Conservation (phyloP, 192 early-diverging fungal species). For the Coemansia aciculifera region DNA sequence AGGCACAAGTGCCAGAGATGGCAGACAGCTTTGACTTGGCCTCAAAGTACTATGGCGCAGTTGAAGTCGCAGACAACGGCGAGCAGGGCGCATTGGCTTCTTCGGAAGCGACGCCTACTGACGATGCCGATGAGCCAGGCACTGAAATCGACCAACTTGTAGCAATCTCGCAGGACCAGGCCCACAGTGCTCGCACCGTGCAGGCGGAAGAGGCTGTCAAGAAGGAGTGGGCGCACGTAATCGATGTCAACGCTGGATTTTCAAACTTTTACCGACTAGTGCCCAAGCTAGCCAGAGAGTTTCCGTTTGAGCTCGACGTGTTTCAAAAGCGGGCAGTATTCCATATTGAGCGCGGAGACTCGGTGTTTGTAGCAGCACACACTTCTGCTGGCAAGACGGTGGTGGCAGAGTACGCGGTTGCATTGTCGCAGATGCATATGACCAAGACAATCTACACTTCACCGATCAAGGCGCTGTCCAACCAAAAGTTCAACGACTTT, state of each 20-base stretch:
- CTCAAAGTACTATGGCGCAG: constrained; percentile 20
- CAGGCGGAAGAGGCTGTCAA: constrained; percentile 14
- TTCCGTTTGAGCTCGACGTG: constrained; percentile 91
- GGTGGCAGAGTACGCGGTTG: constrained; percentile 98
- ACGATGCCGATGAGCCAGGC: neutral
- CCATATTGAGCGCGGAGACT: constrained; percentile 91
- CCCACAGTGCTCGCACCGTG: neutral
- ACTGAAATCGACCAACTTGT: constrained; percentile 23
- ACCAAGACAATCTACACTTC: constrained; percentile 95
- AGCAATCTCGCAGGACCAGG: neutral
- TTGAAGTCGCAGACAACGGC: neutral
- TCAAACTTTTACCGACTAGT: constrained; percentile 88
- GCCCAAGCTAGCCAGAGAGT: constrained; percentile 85
- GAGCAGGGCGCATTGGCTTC: neutral
- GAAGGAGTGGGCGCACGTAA: constrained; percentile 88
- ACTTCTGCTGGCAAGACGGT: constrained; percentile 99
- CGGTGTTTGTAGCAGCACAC: constrained; percentile 97
- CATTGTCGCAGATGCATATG: constrained; percentile 91
- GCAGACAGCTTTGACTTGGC: constrained; percentile 24
- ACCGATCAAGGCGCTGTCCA: constrained; percentile 97
- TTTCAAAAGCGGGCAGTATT: constrained; percentile 98
- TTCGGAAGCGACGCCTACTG: neutral
- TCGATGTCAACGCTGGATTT: constrained; percentile 84
- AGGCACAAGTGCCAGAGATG: constrained; percentile 5
- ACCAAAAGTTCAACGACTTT: constrained; percentile 99